Evolutionary conservation across 371 early-diverging fungal genomes (phyloP), one percentile per base, ranked within the genome.

Genomic region (Mucor velutinosus): DNA sequence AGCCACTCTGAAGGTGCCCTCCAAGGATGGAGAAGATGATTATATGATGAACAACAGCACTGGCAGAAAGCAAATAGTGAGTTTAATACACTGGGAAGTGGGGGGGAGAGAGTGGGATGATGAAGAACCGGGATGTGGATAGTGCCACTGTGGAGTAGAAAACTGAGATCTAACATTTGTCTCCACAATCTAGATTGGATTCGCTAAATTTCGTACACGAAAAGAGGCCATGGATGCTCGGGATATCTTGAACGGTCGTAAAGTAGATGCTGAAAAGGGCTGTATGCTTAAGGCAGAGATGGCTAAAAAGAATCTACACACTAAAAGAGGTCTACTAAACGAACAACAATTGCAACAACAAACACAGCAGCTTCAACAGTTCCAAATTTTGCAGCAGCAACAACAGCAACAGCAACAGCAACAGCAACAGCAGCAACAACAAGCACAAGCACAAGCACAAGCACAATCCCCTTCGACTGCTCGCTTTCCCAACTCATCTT

Each of bases 291-390:
- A 96, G 78, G 96, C 96, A 11, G 97, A 97, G 73, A 90, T 97
- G 90, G 97, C 97, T 29, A 95, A 95, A 76, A 97, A 96, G 82
- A 94, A 96, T 75, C 81, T 95, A 29, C 92, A 92, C 71, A 90
- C 90, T 17, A 91, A 89, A 66, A 81, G 88, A 35, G 62, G 71
- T 19, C 60, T 65, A 60, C 60, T 65, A 58, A 67, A 66, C 59
- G 58, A 74, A 63, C 59, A 69, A 56, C 67, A 70, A 37, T 32
- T 66, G 37, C 47, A 58, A 33, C 25, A 53, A 29, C 64, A 60
- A 19, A 39, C 65, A 55, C 71, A 71, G 58, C 70, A 73, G 15
- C 57, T 66, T 17, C 74, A 76, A 59, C 76, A 74, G 35, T 37
- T 37, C 4, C 51, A 51, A 25, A 8, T 12, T 23, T 23, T 23